Conservation (phyloP, 1,284 basidiomycete species). For the Schizophyllum amplum region DNA sequence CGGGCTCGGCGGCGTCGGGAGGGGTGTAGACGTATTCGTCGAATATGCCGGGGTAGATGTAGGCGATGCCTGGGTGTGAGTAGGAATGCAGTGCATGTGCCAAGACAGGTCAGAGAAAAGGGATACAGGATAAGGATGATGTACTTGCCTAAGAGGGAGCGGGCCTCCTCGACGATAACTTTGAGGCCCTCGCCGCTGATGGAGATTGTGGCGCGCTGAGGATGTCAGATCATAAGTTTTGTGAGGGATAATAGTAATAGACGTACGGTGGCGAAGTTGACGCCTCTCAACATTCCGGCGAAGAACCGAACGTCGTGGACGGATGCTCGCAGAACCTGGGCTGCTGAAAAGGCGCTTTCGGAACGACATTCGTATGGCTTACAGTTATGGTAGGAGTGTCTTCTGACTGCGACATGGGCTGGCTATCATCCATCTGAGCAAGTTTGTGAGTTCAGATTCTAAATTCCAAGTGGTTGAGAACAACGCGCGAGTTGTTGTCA, state of each 20-base stretch:
- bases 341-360: too few species aligned
- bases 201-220: slow-evolving; percentile 71
- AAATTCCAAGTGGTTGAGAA: too few species aligned
- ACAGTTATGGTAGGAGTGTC: too few species aligned
- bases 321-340: slow-evolving; percentile 68
- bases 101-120: slow-evolving; percentile 2
- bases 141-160: slow-evolving; percentile 63
- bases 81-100: neutral
- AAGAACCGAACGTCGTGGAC: slow-evolving; percentile 76
- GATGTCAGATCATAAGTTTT: slow-evolving; percentile 4
- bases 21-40: slow-evolving; percentile 56
- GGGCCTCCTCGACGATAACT: slow-evolving; percentile 84
- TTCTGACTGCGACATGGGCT: too few species aligned
- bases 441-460: too few species aligned
- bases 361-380: too few species aligned
- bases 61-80: slow-evolving; percentile 67
- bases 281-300: slow-evolving; percentile 64
- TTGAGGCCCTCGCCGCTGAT: slow-evolving; percentile 65
- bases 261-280: slow-evolving; percentile 71
- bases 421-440: too few species aligned
- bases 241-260: too few species aligned
- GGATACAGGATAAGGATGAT: neutral
- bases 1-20: slow-evolving; percentile 19
- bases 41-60: slow-evolving; percentile 73
- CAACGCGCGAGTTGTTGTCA: too few species aligned